These are phyloP conservation scores for Talinum fruticosum DNA, from an alignment of 148 eudicot species.

Conservation along the genomic window DNA sequence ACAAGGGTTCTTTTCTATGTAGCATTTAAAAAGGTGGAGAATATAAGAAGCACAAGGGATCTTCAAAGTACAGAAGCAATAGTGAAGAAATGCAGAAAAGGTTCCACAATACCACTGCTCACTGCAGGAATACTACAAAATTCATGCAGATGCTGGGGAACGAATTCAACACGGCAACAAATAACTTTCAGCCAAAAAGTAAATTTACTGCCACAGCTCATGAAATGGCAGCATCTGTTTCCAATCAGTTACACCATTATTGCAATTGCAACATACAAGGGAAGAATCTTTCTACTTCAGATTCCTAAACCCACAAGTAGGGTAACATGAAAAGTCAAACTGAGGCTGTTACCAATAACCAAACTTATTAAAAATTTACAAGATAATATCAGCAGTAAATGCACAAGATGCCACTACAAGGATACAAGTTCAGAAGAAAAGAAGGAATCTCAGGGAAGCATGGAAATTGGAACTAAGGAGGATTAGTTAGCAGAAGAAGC, in stretches of 20 bases:
- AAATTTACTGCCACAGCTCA: background rate
- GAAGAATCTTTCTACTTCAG: background rate
- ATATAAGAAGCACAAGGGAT: background rate
- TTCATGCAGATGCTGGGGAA: background rate
- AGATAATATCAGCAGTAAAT: background rate
- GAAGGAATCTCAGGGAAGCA: background rate
- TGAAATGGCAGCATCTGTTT: background rate
- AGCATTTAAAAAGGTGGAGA: background rate
- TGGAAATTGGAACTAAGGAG: no score
- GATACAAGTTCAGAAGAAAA: background rate
- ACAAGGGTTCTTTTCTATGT: background rate
- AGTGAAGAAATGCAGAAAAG: background rate
- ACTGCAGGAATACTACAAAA: background rate
- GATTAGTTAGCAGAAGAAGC: no score
- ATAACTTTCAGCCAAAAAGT: background rate
- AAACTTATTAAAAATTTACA: no score
- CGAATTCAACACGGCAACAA: background rate
- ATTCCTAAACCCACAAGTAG: background rate
- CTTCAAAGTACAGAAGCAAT: background rate
- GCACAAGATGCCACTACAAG: background rate
- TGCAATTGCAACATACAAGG: background rate
- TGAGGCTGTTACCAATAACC: background rate
- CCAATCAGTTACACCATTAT: background rate
- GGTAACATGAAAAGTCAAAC: background rate
- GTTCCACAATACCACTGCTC: background rate